Evolutionary conservation across 192 early-diverging fungal species (phyloP), one percentile per base, ranked within the genome.

Genomic region (Geranomyces michiganensis): DNA sequence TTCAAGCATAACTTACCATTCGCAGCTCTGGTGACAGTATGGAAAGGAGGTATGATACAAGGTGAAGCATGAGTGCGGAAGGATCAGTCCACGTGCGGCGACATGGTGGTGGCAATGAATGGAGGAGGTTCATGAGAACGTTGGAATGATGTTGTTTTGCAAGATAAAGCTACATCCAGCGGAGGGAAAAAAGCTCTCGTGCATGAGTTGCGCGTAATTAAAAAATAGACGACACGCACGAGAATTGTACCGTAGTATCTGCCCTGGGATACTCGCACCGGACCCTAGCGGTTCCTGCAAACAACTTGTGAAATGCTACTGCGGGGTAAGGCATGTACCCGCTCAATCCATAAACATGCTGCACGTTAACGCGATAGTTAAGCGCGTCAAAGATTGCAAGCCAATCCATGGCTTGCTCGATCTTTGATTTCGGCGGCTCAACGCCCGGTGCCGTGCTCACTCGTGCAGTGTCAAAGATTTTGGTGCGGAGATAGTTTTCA

Each of bases 401-500:
- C 92, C 92, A 96, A 30, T 92, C 89, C 30, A 85, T 78, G 48
- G 87, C 81, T 46, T 86, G 75, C 0, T 91, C 82, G 7, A 94
- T 81, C 45, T 90, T 90, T 10, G 85, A 59, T 13, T 51, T 15
- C 9, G 70, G 61, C 21, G 21, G 19, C 19, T 62, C 30, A 21
- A 21, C 13, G 31, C 58, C 58, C 17, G 58, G 29, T 2, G 17
- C 29, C 12, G 58, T 81, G 36, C 36, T 10, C 36, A 3, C 36
- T 41, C 36, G 36, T 14, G 87, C 85, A 12, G 88, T 72, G 73
- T 96, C 93, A 65, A 93, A 89, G 62, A 92, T 88, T 24, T 89
- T 86, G 84, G 91, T 88, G 26, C 84, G 77, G 9, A 91, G 84
- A 79, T 93, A 99, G 74, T 93, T 93, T 67, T 99, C 95, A 80